These are phyloP conservation scores for Boletus sp. DNA, from an alignment of 768 basidiomycete species.

Conservation along the genomic window DNA sequence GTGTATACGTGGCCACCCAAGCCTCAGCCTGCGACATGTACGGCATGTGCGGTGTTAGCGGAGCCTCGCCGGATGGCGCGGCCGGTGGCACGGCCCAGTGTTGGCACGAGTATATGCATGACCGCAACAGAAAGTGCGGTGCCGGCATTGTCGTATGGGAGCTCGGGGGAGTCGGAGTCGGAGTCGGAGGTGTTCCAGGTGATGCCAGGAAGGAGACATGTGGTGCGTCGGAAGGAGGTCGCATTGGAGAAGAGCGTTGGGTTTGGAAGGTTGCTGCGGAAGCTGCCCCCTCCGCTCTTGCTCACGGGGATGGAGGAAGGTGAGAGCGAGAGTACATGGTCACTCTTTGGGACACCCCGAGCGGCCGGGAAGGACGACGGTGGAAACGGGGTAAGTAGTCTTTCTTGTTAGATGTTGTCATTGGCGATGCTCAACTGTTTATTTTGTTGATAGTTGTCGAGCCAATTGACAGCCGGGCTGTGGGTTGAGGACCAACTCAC, in stretches of 20 bases:
- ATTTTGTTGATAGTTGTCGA: background rate
- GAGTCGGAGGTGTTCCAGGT: conserved; percentile 6
- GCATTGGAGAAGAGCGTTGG: conserved; percentile 4
- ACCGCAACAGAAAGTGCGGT: background rate
- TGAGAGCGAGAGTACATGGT: background rate
- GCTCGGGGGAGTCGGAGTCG: conserved; percentile 12
- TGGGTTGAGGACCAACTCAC: conserved; percentile 16
- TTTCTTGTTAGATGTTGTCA: background rate
- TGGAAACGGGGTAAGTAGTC: conserved; percentile 3
- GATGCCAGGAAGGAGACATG: background rate
- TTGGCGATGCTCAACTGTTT: background rate
- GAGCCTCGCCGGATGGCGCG: background rate
- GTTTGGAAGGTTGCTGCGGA: conserved; percentile 4
- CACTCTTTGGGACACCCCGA: background rate
- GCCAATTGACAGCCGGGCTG: background rate
- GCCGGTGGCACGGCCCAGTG: background rate
- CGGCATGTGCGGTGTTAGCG: conserved; percentile 1
- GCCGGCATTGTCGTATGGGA: conserved; percentile 10
- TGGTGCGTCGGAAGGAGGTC: background rate
- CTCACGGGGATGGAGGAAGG: background rate
- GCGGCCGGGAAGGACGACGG: background rate
- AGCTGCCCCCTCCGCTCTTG: background rate
- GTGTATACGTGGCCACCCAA: conserved; percentile 29
- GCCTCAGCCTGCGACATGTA: background rate
- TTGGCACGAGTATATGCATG: background rate